Base-by-base conservation (phyloP, 2,329 filamentous ascomycete genomes). In the Hymenoscyphus salicellus region DNA sequence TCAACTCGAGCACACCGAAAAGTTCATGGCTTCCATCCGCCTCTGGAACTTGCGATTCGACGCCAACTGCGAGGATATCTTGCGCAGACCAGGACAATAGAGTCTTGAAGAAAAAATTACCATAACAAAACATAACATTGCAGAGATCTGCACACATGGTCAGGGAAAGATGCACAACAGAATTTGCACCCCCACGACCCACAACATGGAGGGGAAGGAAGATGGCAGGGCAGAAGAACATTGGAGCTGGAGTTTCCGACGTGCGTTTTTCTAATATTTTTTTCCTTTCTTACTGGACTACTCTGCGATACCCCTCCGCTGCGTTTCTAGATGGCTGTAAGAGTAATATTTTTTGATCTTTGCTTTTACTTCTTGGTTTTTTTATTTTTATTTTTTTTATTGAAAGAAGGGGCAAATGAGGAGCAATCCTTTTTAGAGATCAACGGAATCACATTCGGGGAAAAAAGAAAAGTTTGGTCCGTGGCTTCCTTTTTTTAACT, bases 1-100 rank as follows among this genome's bases (percentile, higher is more conserved):
- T 68, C 91, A 97, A 79, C 83, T 97, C 63, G 89, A 93, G 77
- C 89, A 89, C 78, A 97, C 94, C 1, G 92, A 97, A 82, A 91
- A 90, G 78, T 87, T 97, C 79, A 98, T 98, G 92, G 88, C 91
- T 70, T 88, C 87, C 69, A 89, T 97, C 74, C 86, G 91, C 59
- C 83, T 93, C 41, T 98, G 94, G 91, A 92, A 90, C 77, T 86
- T 95, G 80, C 89, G 93, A 52, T 98, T 97, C 78, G 92, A 97
- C 75, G 91, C 91, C 78, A 97, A 97, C 82, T 96, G 93, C 79
- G 92, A 96, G 74, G 91, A 94, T 32, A 94, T 98, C 71, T 82
- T 98, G 66, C 80, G 79, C 71, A 81, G 83, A 73, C 87, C 87
- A 49, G 69, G 70, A 63, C 71, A 72, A 66, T 72, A 75, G 63